A percentile compares a stretch with the other conserved stretches of the same genome.
Conservation (phyloP, 495 filamentous ascomycete genomes). For the Xylaria intraflava region DNA sequence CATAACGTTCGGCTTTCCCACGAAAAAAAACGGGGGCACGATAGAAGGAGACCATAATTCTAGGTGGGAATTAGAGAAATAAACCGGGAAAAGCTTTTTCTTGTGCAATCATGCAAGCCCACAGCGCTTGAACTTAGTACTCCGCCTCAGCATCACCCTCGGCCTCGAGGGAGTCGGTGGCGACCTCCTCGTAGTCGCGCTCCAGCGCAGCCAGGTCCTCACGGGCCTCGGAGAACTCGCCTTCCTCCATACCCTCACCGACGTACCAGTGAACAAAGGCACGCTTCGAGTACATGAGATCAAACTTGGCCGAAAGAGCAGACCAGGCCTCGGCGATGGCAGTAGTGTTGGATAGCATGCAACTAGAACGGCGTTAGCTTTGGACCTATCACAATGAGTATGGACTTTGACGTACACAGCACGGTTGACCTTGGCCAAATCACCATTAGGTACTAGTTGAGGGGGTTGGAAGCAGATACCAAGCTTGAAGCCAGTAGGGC, state of each 20-base stretch:
- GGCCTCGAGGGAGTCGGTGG: constrained; percentile 86
- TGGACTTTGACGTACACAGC: constrained; percentile 67
- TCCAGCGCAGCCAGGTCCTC: constrained; percentile 97
- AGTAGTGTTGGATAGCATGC: constrained; percentile 99
- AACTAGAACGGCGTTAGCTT: constrained; percentile 44
- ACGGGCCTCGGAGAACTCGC: constrained; percentile 97
- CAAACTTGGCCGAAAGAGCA: constrained; percentile 95
- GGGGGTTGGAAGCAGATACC: constrained; percentile 99
- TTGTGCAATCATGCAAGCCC: constrained; percentile 19
- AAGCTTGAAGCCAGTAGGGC: constrained; percentile 99
- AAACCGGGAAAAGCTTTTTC: constrained; percentile 18
- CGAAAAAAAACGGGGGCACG: constrained; percentile 12
- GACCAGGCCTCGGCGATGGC: constrained; percentile 99
- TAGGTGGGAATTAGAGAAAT: constrained; percentile 17
- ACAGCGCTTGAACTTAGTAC: constrained; percentile 59
- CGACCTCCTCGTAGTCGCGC: constrained; percentile 99
- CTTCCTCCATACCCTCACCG: constrained; percentile 99
- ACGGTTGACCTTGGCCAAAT: constrained; percentile 93
- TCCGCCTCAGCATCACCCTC: constrained; percentile 87
- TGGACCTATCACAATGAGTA: constrained; percentile 10
- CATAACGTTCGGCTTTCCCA: constrained; percentile 11
- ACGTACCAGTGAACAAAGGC: constrained; percentile 99
- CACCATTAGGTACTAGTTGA: constrained; percentile 89
- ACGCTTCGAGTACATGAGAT: constrained; percentile 99
- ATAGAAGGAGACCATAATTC: constrained; percentile 20